Evolutionary conservation across 352 stramenopile genomes (phyloP), one percentile per base, ranked within the genome.

Genomic region (Elongisporangium senticosum): DNA sequence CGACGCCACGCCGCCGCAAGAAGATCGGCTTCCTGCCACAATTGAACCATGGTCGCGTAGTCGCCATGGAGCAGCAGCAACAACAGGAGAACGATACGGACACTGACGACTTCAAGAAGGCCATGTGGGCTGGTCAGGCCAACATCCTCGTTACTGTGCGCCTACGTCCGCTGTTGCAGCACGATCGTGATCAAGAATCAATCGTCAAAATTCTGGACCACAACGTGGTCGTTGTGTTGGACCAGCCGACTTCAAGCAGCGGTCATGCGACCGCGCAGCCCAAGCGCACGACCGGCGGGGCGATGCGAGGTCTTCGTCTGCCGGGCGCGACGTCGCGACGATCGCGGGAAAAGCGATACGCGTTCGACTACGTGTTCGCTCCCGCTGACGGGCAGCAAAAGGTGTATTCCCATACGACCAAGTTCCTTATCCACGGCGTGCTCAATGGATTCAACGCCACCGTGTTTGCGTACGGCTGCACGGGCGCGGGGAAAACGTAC

Each of bases 401-500:
- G 0, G 84, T 98, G 51, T 98, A 96, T 59, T 73, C 79, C 21
- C 68, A 93, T 52, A 97, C 90, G 11, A 94, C 89, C 17, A 86
- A 92, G 67, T 91, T 91, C 50, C 61, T 98, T 15, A 84, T 98
- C 50, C 76, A 94, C 13, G 88, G 83, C 6, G 85, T 95, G 3
- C 62, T 97, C 19, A 83, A 97, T 56, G 89, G 89, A 23, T 95
- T 86, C 61, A 96, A 97, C 62, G 88, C 87, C 4, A 97, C 90
- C 0, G 90, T 97, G n/a, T 96, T 97, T 66, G 88, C 89, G 0
- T 90, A 97, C 53, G 89, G 90, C 17, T 90, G 84, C 62, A 97
- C 90, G 14, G 90, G 90, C 8, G 83, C 79, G 15, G 89, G 90
- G 22, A 97, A 94, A 75, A 97, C 90, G 15, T 91, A 96, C 62